phyloP scores from a whole-genome alignment of 345 rosid genomes.

The Psidium guajava region DNA sequence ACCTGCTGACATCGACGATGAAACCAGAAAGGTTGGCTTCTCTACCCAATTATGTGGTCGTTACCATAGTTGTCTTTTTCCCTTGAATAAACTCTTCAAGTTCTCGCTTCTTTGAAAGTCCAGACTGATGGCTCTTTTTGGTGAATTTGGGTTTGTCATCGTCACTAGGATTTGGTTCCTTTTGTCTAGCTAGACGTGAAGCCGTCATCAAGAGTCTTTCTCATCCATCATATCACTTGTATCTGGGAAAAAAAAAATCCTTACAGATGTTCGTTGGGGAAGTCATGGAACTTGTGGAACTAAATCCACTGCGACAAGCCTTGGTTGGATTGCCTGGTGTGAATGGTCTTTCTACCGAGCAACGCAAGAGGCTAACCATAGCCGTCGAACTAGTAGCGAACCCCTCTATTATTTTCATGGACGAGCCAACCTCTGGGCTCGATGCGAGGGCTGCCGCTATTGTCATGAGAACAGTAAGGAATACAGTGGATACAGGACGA shows the following conservation, averaged over 20 bases:
- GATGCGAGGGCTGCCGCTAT: slow-evolving; percentile 97
- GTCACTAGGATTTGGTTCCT: background rate
- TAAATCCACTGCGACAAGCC: slow-evolving; percentile 42
- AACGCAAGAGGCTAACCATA: slow-evolving; percentile 81
- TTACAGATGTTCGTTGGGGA: slow-evolving; percentile 72
- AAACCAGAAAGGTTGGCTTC: slow-evolving; percentile 28
- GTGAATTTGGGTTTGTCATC: background rate
- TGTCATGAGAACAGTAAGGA: slow-evolving; percentile 85
- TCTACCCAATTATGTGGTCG: background rate
- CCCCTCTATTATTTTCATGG: slow-evolving; percentile 93
- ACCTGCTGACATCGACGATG: slow-evolving; percentile 16
- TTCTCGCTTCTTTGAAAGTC: background rate
- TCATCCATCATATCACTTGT: background rate
- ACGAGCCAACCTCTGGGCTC: slow-evolving; percentile 91
- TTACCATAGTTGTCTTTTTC: background rate
- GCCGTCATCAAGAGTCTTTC: background rate
- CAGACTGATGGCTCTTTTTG: background rate
- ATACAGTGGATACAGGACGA: slow-evolving; percentile 87
- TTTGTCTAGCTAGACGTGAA: background rate
- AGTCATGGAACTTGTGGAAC: slow-evolving; percentile 89
- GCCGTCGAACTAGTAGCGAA: slow-evolving; percentile 98
- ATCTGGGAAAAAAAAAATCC: background rate
- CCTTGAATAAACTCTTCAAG: background rate
- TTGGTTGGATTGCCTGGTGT: slow-evolving; percentile 87
- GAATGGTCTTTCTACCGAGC: slow-evolving; percentile 78